phyloP scores from a whole-genome alignment of 768 basidiomycete species.

The Sarcomyxa edulis region DNA sequence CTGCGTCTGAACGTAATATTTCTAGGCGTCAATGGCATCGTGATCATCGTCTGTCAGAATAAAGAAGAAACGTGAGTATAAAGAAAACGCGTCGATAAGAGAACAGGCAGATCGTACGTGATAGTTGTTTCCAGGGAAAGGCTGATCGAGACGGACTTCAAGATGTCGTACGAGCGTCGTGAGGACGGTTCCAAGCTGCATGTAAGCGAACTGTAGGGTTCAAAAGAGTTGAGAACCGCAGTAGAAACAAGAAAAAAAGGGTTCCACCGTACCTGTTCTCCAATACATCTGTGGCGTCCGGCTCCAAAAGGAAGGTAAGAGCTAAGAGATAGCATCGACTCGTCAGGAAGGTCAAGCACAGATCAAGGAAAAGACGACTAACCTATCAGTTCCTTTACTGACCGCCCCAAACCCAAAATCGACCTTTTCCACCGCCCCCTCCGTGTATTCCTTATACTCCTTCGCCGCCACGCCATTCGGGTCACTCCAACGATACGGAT shows the following conservation, averaged over 20 bases:
- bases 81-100: not conserved
- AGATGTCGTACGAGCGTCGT: conserved; percentile 71
- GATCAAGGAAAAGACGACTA: too few relatives aligned
- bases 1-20: conserved; percentile 64
- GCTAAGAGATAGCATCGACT: too few relatives aligned
- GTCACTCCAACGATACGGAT: conserved; percentile 84
- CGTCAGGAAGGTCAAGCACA: too few relatives aligned
- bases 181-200: conserved; percentile 86
- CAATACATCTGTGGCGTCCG: conserved; percentile 92
- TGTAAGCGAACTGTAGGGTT: conserved; percentile 74
- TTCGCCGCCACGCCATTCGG: conserved; percentile 75
- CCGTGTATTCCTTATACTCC: conserved; percentile 70
- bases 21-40: conserved; percentile 73
- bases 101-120: conserved; percentile 70
- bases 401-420: conserved; percentile 96
- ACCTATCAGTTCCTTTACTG: conserved; percentile 90
- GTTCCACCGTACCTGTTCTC: conserved; percentile 60
- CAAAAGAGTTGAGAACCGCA: not conserved
- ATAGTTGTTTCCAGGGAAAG: conserved; percentile 84
- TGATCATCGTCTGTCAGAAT: conserved; percentile 79
- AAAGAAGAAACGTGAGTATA: not conserved
- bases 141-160: conserved; percentile 63
- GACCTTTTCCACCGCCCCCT: conserved; percentile 80
- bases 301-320: conserved; percentile 98
- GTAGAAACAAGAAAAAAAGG: conserved; percentile 4